Evolutionary conservation across 169 alveolate genomes (phyloP), one percentile per base, ranked within the genome.

Genomic region (Plasmodium coatneyi): DNA sequence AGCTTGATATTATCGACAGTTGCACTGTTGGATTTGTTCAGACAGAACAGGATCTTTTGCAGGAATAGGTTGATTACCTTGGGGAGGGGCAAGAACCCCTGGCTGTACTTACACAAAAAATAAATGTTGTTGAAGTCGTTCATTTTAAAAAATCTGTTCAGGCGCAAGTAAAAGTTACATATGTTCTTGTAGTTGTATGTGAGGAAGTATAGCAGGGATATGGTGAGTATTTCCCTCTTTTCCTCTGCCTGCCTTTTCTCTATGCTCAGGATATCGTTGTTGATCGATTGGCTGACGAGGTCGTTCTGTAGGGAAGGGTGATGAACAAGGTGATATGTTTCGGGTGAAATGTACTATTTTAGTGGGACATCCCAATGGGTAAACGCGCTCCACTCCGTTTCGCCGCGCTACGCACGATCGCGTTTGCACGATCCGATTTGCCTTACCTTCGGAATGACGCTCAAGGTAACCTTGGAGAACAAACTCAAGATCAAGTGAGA

Each of bases 21-120:
- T 10, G 22, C 34, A 52, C 14, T 0, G 0, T 76, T 86, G 28
- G 28, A 43, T 19, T 76, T 86, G 14, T 60, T 6, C 39, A 74
- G 54, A 30, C 80, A 78, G 30, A 19, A 49, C 7, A 19, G 32
- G 1, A 86, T 19, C 1, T 60, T 43, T 0, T 71, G 70, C 25
- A 79, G 66, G 28, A 89, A 78, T 10, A 89, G 0, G 3, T 41
- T 89, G 39, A 89, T 25, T 1, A 89, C 39, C 16, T 22, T 22
- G 19, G 66, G 19, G n/a, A 89, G 71, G 5, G 90, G 76, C 2
- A 89, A 34, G 49, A 36, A 89, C 0, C 94, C 94, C 32, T 43
- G 49, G 22, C 89, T 89, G 49, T 89, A 89, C 49, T 89, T 89
- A 10, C 94, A 89, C 12, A 89, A 5, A 34, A 89, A 89, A 79